Evolutionary conservation across 164 flowering plant species (phyloP), one percentile per base, ranked within the genome.

Genomic region (Dillenia turbinata): DNA sequence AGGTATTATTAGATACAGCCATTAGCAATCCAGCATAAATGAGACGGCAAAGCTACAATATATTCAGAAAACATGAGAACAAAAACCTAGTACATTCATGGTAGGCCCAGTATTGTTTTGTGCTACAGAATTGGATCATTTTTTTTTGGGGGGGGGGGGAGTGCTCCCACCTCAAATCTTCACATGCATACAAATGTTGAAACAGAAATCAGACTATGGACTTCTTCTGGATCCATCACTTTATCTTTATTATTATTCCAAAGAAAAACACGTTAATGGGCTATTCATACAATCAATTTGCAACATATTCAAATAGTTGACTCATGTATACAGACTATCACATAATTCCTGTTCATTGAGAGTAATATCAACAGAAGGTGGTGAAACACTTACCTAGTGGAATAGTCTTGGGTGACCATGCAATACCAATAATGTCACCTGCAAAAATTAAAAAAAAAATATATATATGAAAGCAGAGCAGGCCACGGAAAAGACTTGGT

Each of bases 391-490:
- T 81, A 91, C 99, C 96, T 55, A 69, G 59, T 60, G 85, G 79
- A 64, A 94, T 72, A 9, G 73, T 15, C 67, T 47, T 69, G 14
- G 99, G 93, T 44, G 96, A 71, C 99, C 99, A 94, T 15, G 86
- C 69, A 62, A 91, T 79, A 69, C 78, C 77, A 19, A 94, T 91
- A 61, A 94, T 89, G n/a, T 88, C 88, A 81, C 90, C 99, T 94
- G 89, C 80, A 67, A 12, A 54, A 9, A 54, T 74, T 15, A 52
- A 15, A 13, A 55, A 26, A 44, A 49, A 53, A 54, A 57, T n/a
- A 12, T 9, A 15, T n/a, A 56, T 14, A 56, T 9, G n/a, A n/a
- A n/a, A n/a, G n/a, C 9, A 10, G 9, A 57, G 9, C 15, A 57
- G 6, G n/a, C 44, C 49, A 2, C 12, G 22, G 10, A 26, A 12